Evolutionary conservation across 495 filamentous ascomycete genomes (phyloP).

Genomic region (Filosporella fistucella): DNA sequence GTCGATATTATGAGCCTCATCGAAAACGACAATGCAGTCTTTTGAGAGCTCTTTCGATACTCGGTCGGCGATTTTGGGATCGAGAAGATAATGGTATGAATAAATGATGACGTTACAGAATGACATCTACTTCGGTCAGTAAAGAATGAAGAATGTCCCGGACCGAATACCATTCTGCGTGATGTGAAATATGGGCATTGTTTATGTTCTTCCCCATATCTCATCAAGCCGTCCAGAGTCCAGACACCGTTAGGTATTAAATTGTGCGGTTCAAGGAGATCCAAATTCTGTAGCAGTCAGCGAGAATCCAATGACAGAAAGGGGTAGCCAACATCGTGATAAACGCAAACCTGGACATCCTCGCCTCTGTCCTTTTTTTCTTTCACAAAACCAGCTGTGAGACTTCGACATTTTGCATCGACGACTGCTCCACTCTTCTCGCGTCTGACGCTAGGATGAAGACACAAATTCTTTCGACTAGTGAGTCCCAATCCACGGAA

Average conservation of each 20-base stretch:
- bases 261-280: constrained; percentile 90
- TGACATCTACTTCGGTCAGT: constrained; percentile 63
- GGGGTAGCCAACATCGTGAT: constrained; percentile 67
- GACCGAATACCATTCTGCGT: constrained; percentile 76
- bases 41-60: constrained; percentile 96
- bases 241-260: constrained; percentile 91
- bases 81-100: constrained; percentile 96
- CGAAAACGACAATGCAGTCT: constrained; percentile 98
- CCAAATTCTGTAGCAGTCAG: constrained; percentile 63
- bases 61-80: constrained; percentile 96
- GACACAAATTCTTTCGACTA: constrained; percentile 94
- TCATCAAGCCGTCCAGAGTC: constrained; percentile 83
- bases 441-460: constrained; percentile 90
- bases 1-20: constrained; percentile 99
- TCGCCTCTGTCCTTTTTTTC: constrained; percentile 95
- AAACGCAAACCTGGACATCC: constrained; percentile 88
- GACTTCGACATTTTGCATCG: constrained; percentile 88
- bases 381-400: constrained; percentile 95
- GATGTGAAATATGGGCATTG: constrained; percentile 98
- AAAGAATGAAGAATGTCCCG: neutral
- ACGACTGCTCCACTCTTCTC: constrained; percentile 94
- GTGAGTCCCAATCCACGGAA: constrained; percentile 90
- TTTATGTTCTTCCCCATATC: constrained; percentile 90
- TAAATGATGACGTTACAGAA: constrained; percentile 99
- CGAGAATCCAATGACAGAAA: neutral